Evolutionary conservation across 495 filamentous ascomycete genomes (phyloP).

Genomic region (Xylaria nigripes): DNA sequence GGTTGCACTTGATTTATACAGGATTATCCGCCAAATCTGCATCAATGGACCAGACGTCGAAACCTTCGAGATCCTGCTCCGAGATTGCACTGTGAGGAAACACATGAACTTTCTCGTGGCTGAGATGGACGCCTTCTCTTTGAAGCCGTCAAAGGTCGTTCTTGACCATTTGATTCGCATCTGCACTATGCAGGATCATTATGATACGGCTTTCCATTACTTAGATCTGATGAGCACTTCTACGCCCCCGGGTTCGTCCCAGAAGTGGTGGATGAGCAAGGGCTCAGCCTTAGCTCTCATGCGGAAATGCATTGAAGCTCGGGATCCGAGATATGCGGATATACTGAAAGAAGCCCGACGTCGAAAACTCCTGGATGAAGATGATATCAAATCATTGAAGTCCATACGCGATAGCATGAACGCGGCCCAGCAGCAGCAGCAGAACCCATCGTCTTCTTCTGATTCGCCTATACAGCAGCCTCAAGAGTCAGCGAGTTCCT

Average conservation of each 20-base stretch:
- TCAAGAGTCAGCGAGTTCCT: not conserved
- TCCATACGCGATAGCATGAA: not conserved
- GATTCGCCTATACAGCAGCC: not conserved
- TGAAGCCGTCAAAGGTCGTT: constrained; percentile 52
- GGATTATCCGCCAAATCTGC: constrained; percentile 56
- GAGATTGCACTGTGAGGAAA: constrained; percentile 50
- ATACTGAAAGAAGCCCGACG: constrained; percentile 30
- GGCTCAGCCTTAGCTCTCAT: constrained; percentile 31
- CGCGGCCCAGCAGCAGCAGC: not conserved
- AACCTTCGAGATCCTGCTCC: constrained; percentile 61
- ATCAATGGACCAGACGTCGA: constrained; percentile 47
- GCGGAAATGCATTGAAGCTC: constrained; percentile 30
- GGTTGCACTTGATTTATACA: constrained; percentile 61
- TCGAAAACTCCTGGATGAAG: not conserved
- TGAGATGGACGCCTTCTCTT: constrained; percentile 61
- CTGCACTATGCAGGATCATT: constrained; percentile 45
- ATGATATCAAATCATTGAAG: constrained; percentile 8
- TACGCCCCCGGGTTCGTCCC: constrained; percentile 8
- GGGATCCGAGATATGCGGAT: constrained; percentile 38
- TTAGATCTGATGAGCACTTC: constrained; percentile 44
- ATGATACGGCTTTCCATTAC: constrained; percentile 52
- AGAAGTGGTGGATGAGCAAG: constrained; percentile 32
- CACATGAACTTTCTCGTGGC: constrained; percentile 59
- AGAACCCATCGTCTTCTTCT: not conserved
- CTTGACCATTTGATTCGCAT: constrained; percentile 64